Conservation (phyloP, 768 basidiomycete species). For the Leucosporidium scottii region DNA sequence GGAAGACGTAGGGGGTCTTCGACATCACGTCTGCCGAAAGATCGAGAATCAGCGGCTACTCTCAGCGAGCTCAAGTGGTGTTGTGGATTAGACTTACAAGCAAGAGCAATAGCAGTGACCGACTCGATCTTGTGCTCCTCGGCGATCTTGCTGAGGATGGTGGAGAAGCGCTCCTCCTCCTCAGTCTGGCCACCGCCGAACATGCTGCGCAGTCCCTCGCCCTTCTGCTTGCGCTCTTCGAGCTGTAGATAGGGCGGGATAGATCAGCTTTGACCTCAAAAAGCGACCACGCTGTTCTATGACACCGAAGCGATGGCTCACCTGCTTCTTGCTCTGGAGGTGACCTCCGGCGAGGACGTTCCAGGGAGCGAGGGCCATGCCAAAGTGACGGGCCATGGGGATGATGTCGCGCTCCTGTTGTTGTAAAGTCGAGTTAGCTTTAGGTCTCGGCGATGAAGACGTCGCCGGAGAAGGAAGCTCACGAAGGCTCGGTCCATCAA, state of each 20-base stretch:
- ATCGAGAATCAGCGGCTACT: slow-evolving; percentile 39
- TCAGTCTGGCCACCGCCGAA: slow-evolving; percentile 13
- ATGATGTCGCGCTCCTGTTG: slow-evolving; percentile 45
- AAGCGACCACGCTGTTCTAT: too few species aligned
- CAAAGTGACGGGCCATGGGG: slow-evolving; percentile 15
- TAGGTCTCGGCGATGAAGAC: too few species aligned
- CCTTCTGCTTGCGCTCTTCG: slow-evolving; percentile 7
- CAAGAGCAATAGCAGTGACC: neutral
- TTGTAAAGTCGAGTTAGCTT: neutral
- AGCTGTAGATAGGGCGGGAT: neutral
- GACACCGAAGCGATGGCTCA: too few species aligned
- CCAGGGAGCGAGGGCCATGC: slow-evolving; percentile 12
- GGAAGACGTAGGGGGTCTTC: slow-evolving; percentile 18
- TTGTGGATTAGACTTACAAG: too few species aligned
- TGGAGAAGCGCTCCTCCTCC: neutral
- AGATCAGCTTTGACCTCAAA: too few species aligned
- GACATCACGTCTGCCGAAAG: neutral
- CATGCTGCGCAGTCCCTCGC: neutral
- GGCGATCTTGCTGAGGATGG: neutral
- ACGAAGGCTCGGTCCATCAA: neutral
- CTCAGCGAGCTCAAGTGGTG: too few species aligned
- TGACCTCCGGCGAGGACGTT: neutral
- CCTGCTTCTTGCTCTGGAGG: neutral
- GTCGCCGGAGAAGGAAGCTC: too few species aligned
- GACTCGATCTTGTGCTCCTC: neutral